Conservation (phyloP, 495 filamentous ascomycete species). For the Penicillium verhagenii region DNA sequence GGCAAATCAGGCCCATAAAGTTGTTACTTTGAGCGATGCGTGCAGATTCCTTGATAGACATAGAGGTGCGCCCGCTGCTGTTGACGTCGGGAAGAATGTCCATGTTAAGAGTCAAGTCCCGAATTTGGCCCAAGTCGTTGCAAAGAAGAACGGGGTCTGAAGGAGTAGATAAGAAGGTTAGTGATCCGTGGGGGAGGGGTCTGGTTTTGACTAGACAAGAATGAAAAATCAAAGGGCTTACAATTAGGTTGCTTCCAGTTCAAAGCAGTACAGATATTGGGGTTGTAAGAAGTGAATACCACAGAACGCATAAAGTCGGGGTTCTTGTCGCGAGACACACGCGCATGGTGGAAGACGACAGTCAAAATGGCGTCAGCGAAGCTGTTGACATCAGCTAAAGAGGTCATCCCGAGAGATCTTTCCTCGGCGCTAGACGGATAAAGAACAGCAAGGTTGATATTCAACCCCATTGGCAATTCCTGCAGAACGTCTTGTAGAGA, state of each 20-base stretch:
- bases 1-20: constrained; percentile 95
- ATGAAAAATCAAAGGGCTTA: constrained; percentile 37
- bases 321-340: constrained; percentile 64
- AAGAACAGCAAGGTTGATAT: constrained; percentile 83
- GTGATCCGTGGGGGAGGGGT: too few species aligned
- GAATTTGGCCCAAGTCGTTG: constrained; percentile 75
- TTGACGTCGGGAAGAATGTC: constrained; percentile 43
- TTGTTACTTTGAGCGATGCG: constrained; percentile 93
- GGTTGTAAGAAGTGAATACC: constrained; percentile 89
- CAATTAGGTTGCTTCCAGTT: constrained; percentile 99
- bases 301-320: constrained; percentile 75
- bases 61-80: constrained; percentile 67
- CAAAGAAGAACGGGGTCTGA: constrained; percentile 88
- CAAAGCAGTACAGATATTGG: constrained; percentile 82
- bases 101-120: constrained; percentile 46
- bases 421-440: constrained; percentile 78
- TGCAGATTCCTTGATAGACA: constrained; percentile 92
- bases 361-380: constrained; percentile 81
- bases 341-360: constrained; percentile 88
- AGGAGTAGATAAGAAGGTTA: background rate
- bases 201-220: too few species aligned
- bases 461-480: constrained; percentile 70
- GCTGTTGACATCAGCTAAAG: constrained; percentile 77
- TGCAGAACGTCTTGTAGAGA: constrained; percentile 72
- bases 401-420: constrained; percentile 60